Percentiles rank a stretch among this genome's conserved stretches.
phyloP scores from a whole-genome alignment of 345 rosid genomes.

The Brassica juncea region DNA sequence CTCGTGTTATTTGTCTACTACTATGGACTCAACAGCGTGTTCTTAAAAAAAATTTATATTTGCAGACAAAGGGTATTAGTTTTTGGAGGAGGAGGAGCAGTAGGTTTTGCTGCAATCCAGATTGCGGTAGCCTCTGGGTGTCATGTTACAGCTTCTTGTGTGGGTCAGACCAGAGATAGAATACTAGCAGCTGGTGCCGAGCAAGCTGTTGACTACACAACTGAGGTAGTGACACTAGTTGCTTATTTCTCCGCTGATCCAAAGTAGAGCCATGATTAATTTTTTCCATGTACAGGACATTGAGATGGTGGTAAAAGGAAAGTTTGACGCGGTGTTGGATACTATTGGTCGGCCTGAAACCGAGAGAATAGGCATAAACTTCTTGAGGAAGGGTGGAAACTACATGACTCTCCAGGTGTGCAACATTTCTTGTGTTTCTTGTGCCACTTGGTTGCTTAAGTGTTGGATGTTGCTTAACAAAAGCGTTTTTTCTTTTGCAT shows the following conservation, averaged over 20 bases:
- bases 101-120: constrained; percentile 92
- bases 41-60: neutral
- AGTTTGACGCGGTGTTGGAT: constrained; percentile 90
- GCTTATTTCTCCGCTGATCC: constrained; percentile 5
- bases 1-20: neutral
- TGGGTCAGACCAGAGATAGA: constrained; percentile 61
- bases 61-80: constrained; percentile 80
- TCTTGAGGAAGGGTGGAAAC: constrained; percentile 85
- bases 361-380: constrained; percentile 71
- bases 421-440: neutral
- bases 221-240: constrained; percentile 55
- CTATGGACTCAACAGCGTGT: neutral
- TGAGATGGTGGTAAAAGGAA: constrained; percentile 77
- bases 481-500: constrained; percentile 1
- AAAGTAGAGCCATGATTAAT: constrained; percentile 13
- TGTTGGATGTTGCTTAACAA: constrained; percentile 8
- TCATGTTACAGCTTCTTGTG: constrained; percentile 81
- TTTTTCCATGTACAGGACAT: constrained; percentile 57
- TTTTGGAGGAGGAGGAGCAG: constrained; percentile 95
- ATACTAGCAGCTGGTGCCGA: constrained; percentile 77
- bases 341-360: constrained; percentile 92
- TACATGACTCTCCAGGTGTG: constrained; percentile 92
- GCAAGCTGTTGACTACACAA: constrained; percentile 83
- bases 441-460: neutral
- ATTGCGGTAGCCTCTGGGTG: constrained; percentile 75